A percentile compares a stretch with the other conserved stretches of the same genome.
Conservation (phyloP, 2,329 filamentous ascomycete species). For the Cladophialophora psammophila region DNA sequence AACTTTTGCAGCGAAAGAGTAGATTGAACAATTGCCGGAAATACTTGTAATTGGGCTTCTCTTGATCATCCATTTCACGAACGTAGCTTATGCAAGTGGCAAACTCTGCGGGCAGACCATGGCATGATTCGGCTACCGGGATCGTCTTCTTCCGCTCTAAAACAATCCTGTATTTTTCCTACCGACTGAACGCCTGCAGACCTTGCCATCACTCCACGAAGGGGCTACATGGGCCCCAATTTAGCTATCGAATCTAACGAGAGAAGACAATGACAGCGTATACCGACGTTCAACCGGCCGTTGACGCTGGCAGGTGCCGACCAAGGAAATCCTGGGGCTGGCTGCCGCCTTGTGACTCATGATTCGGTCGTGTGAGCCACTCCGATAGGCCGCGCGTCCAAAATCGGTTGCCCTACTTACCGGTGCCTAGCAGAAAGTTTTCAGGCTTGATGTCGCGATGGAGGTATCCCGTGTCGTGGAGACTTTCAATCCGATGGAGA, state of each 20-base stretch:
- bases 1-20: slow-evolving; percentile 34
- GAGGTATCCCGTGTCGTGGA: slow-evolving; percentile 40
- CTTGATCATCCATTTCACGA: slow-evolving; percentile 26
- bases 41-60: slow-evolving; percentile 39
- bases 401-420: slow-evolving; percentile 42
- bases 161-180: slow-evolving; percentile 26
- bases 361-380: slow-evolving; percentile 41
- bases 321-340: slow-evolving; percentile 26
- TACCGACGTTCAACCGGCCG: slow-evolving; percentile 35
- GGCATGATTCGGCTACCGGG: slow-evolving; percentile 36
- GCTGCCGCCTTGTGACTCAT: slow-evolving; percentile 27
- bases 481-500: slow-evolving; percentile 40
- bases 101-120: slow-evolving; percentile 39
- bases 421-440: slow-evolving; percentile 43
- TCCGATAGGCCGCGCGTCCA: too few relatives aligned
- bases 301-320: slow-evolving; percentile 41
- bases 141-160: slow-evolving; percentile 40
- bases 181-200: slow-evolving; percentile 60
- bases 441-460: slow-evolving; percentile 45
- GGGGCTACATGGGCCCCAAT: slow-evolving; percentile 12
- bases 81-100: slow-evolving; percentile 37
- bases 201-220: slow-evolving; percentile 64
- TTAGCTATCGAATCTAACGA: slow-evolving; percentile 21
- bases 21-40: slow-evolving; percentile 34
- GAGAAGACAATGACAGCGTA: slow-evolving; percentile 29